Percentiles rank a stretch among this genome's conserved stretches.
Conservation (phyloP, 495 filamentous ascomycete species). For the Aspergillus asperescens region DNA sequence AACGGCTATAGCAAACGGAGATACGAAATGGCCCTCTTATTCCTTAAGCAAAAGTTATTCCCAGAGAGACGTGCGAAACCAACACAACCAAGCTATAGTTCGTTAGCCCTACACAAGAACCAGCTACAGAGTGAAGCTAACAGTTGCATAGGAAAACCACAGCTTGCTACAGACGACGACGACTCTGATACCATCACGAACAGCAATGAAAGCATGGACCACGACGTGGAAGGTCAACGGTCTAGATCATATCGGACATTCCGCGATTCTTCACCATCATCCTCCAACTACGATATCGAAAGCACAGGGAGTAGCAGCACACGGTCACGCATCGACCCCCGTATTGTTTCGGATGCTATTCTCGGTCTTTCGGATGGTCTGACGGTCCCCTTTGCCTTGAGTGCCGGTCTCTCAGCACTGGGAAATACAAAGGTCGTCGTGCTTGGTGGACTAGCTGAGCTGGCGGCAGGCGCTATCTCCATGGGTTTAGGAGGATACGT, state of each 20-base stretch:
- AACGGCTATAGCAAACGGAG: neutral
- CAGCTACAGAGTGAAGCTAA: neutral
- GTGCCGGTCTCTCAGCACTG: slow-evolving; percentile 49
- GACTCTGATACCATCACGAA: slow-evolving; percentile 28
- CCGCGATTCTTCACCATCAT: slow-evolving; percentile 17
- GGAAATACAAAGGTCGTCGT: slow-evolving; percentile 51
- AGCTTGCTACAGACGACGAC: slow-evolving; percentile 28
- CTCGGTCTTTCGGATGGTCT: slow-evolving; percentile 56
- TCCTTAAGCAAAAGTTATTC: slow-evolving; percentile 42
- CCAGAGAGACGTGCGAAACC: slow-evolving; percentile 21
- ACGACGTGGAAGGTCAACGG: slow-evolving; percentile 37
- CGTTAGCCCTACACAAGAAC: neutral
- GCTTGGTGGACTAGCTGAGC: slow-evolving; percentile 50
- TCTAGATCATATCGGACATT: slow-evolving; percentile 43
- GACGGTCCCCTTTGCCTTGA: slow-evolving; percentile 54
- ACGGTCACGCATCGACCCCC: slow-evolving; percentile 41
- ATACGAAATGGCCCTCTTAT: slow-evolving; percentile 36
- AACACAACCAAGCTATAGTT: slow-evolving; percentile 15
- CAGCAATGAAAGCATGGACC: slow-evolving; percentile 15
- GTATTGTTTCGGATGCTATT: slow-evolving; percentile 54
- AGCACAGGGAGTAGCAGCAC: slow-evolving; percentile 29
- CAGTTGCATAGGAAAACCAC: slow-evolving; percentile 28
- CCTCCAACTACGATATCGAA: slow-evolving; percentile 19
- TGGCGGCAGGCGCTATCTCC: slow-evolving; percentile 51
- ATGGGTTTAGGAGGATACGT: slow-evolving; percentile 58